Evolutionary conservation across 495 filamentous ascomycete genomes (phyloP).

Genomic region (Penicillium parvum): DNA sequence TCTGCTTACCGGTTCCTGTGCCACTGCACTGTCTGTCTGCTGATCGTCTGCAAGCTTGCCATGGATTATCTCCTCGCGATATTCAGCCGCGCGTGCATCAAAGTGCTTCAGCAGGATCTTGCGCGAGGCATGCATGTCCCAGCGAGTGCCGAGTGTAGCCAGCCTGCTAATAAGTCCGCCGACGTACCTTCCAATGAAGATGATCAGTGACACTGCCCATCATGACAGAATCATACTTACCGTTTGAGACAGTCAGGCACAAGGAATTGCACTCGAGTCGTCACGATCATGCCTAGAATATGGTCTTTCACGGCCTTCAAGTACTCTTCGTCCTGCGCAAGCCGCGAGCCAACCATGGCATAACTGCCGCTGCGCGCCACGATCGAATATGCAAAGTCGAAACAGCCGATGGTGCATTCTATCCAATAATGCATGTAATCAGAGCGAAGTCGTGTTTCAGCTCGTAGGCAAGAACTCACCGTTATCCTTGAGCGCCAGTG

Average conservation of each 20-base stretch:
- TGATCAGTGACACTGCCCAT: not conserved
- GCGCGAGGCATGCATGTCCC: slow-evolving; percentile 26
- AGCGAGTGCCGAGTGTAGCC: slow-evolving; percentile 14
- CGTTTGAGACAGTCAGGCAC: slow-evolving; percentile 19
- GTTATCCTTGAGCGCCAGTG: slow-evolving; percentile 2
- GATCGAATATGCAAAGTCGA: slow-evolving; percentile 25
- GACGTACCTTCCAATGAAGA: slow-evolving; percentile 9
- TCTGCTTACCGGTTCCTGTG: slow-evolving; percentile 15
- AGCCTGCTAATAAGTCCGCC: slow-evolving; percentile 18
- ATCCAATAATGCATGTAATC: not conserved
- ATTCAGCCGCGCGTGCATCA: slow-evolving; percentile 20
- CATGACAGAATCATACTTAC: not conserved
- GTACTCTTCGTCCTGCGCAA: slow-evolving; percentile 22
- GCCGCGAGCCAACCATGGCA: slow-evolving; percentile 18
- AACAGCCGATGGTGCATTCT: slow-evolving; percentile 19
- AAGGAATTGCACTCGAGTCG: slow-evolving; percentile 22
- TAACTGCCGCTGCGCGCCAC: slow-evolving; percentile 24
- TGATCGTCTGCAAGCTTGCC: not conserved
- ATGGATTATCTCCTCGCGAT: slow-evolving; percentile 12
- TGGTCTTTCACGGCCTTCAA: slow-evolving; percentile 23
- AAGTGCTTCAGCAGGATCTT: slow-evolving; percentile 22
- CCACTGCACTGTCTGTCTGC: not conserved
- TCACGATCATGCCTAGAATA: slow-evolving; percentile 25
- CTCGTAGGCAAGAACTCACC: slow-evolving; percentile 6
- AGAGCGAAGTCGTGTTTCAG: not conserved